phyloP scores from a whole-genome alignment of 176 grass and related monocot genomes.

The Thalia dealbata region DNA sequence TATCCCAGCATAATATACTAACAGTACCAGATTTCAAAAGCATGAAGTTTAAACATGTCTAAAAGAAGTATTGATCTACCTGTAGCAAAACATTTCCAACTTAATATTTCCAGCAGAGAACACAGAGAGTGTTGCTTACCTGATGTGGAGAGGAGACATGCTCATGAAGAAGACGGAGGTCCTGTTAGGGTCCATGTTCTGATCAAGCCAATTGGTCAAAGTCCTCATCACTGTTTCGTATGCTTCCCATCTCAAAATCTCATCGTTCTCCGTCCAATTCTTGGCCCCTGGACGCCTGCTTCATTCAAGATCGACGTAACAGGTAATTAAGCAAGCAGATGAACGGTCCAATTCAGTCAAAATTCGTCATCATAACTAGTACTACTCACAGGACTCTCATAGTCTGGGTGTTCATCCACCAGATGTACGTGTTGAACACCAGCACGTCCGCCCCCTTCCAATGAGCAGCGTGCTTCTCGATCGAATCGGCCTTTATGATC shows the following conservation, averaged over 20 bases:
- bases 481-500: constrained; percentile 1
- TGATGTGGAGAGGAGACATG: constrained; percentile 69
- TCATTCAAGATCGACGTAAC: not conserved
- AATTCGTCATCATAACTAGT: too few relatives aligned
- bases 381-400: constrained; percentile 6
- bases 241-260: constrained; percentile 43
- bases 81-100: too few relatives aligned
- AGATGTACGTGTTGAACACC: constrained; percentile 12
- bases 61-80: too few relatives aligned
- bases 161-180: constrained; percentile 74
- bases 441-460: constrained; percentile 9
- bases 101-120: too few relatives aligned
- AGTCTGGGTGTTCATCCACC: constrained; percentile 7
- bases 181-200: constrained; percentile 40
- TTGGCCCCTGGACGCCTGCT: constrained; percentile 48
- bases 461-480: constrained; percentile 6
- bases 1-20: too few relatives aligned
- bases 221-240: constrained; percentile 53
- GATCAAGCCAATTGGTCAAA: constrained; percentile 45
- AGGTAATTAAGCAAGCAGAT: not conserved
- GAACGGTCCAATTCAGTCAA: not conserved
- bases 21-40: too few relatives aligned
- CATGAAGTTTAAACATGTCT: too few relatives aligned
- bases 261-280: constrained; percentile 53
- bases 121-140: constrained; percentile 18